These are phyloP conservation scores for Gossypium thurberi DNA, from an alignment of 345 rosid species.

Conservation along the genomic window DNA sequence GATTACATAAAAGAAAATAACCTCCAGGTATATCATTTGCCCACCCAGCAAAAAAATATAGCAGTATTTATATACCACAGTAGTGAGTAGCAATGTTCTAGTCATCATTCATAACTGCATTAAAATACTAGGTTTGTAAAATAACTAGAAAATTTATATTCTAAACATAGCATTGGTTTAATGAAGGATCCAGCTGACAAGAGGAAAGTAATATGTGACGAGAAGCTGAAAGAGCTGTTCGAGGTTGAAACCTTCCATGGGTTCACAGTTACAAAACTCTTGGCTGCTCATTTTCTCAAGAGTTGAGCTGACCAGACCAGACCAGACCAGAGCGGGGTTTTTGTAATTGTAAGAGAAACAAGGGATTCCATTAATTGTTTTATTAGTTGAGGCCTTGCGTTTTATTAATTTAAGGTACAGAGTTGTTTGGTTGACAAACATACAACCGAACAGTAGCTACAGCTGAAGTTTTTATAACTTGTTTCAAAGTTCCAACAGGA, in stretches of 20 bases:
- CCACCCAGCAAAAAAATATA: not conserved
- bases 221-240: constrained; percentile 49
- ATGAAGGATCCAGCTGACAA: constrained; percentile 48
- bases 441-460: not conserved
- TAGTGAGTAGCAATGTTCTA: not conserved
- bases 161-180: constrained; percentile 5
- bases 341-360: not conserved
- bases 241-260: constrained; percentile 41
- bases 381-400: not conserved
- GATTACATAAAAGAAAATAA: constrained; percentile 41
- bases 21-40: constrained; percentile 33
- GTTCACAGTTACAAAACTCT: constrained; percentile 43
- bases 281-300: constrained; percentile 37
- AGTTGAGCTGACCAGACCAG: constrained; percentile 24
- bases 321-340: not conserved
- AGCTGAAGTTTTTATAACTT: not conserved
- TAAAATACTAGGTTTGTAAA: not conserved
- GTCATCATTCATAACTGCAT: not conserved
- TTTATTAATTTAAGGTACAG: not conserved
- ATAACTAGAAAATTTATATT: not conserved
- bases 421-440: not conserved
- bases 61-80: not conserved
- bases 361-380: constrained; percentile 11
- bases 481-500: not conserved
- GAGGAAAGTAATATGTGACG: constrained; percentile 41